These are phyloP conservation scores for Globisporangium radiosum DNA, from an alignment of 352 stramenopile genomes.

Conservation along the genomic window DNA sequence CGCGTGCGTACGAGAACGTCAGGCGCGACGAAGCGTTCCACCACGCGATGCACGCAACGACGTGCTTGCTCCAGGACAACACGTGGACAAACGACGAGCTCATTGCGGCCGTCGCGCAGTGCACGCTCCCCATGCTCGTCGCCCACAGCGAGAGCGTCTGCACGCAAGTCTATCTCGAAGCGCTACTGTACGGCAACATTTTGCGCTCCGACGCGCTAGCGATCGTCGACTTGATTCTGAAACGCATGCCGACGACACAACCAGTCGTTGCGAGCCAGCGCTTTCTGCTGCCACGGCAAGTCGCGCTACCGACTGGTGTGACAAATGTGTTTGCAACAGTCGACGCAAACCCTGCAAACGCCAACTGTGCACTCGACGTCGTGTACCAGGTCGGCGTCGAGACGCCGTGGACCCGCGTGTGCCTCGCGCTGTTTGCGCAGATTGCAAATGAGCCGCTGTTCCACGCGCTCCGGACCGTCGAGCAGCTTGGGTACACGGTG, in stretches of 20 bases:
- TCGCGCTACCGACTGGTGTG: constrained; percentile 18
- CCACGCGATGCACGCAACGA: constrained; percentile 29
- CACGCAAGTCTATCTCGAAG: constrained; percentile 30
- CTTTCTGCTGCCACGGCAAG: constrained; percentile 9
- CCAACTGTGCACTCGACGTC: constrained; percentile 45
- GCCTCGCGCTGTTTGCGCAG: constrained; percentile 47
- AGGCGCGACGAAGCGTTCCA: constrained; percentile 40
- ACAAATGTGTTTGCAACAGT: constrained; percentile 21
- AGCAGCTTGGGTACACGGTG: constrained; percentile 68
- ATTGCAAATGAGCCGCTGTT: constrained; percentile 58
- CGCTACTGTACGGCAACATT: constrained; percentile 44
- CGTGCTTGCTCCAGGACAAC: constrained; percentile 23
- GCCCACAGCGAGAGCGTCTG: constrained; percentile 29
- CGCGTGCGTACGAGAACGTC: constrained; percentile 44
- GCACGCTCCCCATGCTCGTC: constrained; percentile 19
- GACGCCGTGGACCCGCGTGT: constrained; percentile 30
- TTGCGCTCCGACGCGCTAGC: constrained; percentile 18
- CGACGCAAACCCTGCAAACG: constrained; percentile 35
- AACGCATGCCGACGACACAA: not conserved
- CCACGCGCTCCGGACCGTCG: constrained; percentile 51
- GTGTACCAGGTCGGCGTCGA: constrained; percentile 47
- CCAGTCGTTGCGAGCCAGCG: too few relatives aligned
- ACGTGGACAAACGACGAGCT: constrained; percentile 33
- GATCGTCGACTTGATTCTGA: not conserved
- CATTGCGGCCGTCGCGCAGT: constrained; percentile 20